Evolutionary conservation across 805 yeast species (phyloP), one percentile per base, ranked within the genome.

Genomic region (Millerago galiae): DNA sequence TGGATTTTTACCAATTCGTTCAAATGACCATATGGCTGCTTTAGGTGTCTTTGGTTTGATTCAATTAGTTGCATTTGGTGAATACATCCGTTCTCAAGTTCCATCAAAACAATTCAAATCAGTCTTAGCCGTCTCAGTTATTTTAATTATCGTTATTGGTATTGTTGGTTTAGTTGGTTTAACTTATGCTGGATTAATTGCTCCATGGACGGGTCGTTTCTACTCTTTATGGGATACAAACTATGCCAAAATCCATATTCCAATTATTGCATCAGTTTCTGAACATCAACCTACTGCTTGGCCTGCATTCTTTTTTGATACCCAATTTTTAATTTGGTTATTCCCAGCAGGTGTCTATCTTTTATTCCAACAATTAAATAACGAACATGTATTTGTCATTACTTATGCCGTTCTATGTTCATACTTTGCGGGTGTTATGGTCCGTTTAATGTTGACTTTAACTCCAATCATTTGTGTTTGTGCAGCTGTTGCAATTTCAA

Each of bases 201-300:
- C 98, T 30, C 99, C 99, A 42, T 93, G 99, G 99, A 89, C 97
- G 10, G 99, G 99, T 53, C 83, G 99, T 67, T 95, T 93, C 71
- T 93, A 93, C 68, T 90, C 98, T 2, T 69, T 95, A 53, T 93
- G 99, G 99, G 99, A 93, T 63, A 93, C 99, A 5, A 83, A 77
- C 63, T 93, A 95, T 59, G 99, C 99, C 49, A 91, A 90, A 70
- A 85, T 93, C 52, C 99, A 93, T 62, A 93, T 93, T 56, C 99
- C 99, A 35, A 93, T 93, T 60, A 93, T 93, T 66, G 99, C 99
- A 2, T 90, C 97, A 3, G 99, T 93, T 31, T 87, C 96, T 12
- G 99, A 93, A 70, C 99, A 93, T 71, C 99, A 93, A 72, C 99
- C 99, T 46, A 91, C 98, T n/a, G 96, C 99, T 4, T 93, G 99